phyloP scores from a whole-genome alignment of 148 eudicot species.

The Mesembryanthemum crystallinum region DNA sequence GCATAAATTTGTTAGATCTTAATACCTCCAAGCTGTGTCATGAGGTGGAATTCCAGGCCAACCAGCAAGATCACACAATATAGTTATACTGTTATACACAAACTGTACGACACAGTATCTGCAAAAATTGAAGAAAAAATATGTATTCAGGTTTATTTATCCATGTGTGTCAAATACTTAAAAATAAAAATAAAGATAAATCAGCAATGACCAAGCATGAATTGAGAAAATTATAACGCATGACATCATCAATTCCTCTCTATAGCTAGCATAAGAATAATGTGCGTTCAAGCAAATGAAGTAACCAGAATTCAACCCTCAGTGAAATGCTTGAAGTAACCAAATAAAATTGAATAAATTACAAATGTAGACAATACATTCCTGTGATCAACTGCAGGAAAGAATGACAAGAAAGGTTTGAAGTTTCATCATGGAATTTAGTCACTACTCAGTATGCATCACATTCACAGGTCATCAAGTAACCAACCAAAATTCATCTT shows the following conservation, averaged over 20 bases:
- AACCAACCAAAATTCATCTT: conserved; percentile 8
- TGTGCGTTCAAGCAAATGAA: not conserved
- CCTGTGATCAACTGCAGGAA: not conserved
- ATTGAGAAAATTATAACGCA: not conserved
- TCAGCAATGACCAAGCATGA: not conserved
- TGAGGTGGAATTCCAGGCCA: not conserved
- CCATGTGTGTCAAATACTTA: not conserved
- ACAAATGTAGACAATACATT: not conserved
- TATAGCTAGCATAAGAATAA: not conserved
- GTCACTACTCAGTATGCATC: not conserved
- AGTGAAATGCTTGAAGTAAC: not conserved
- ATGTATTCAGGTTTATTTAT: not conserved
- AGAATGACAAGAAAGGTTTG: not conserved
- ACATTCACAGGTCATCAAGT: not conserved
- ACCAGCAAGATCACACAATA: not conserved
- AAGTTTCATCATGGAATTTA: not conserved
- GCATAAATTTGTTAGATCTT: not conserved
- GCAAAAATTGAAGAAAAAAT: not conserved
- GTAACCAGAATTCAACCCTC: not conserved
- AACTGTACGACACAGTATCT: not conserved
- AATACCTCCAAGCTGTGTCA: not conserved
- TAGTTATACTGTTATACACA: too few species aligned
- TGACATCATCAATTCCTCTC: not conserved
- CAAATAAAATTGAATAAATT: not conserved
- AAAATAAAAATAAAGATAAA: not conserved